These are phyloP conservation scores for Aspergillus sergii DNA, from an alignment of 2,329 filamentous ascomycete species.

Conservation along the genomic window DNA sequence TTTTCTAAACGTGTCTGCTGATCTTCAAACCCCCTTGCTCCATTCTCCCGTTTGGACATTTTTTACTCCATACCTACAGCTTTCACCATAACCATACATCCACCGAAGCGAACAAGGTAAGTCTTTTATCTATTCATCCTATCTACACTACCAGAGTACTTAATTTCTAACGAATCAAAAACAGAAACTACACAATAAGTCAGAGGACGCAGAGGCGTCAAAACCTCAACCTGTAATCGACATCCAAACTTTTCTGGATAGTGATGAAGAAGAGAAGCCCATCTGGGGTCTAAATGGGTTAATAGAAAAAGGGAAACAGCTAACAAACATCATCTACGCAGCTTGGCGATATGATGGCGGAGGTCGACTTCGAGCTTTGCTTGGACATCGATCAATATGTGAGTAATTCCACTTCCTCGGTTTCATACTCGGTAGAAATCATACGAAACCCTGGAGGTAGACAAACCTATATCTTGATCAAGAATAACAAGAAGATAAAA, in stretches of 20 bases:
- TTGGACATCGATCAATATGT: slow-evolving; percentile 18
- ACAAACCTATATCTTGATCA: neutral
- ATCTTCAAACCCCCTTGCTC: neutral
- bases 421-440: neutral
- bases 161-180: neutral
- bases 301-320: neutral
- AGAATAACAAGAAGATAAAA: neutral
- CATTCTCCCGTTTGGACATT: neutral
- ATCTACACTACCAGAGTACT: neutral
- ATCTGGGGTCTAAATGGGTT: too few species aligned
- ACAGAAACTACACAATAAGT: neutral
- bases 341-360: slow-evolving; percentile 19
- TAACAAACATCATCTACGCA: neutral
- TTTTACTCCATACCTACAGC: neutral
- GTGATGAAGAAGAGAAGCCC: neutral
- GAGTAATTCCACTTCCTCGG: slow-evolving; percentile 2
- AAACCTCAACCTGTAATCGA: neutral
- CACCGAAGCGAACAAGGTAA: neutral
- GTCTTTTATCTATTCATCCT: neutral
- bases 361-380: slow-evolving; percentile 25
- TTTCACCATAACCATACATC: neutral
- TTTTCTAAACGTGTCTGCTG: neutral
- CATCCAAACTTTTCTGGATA: neutral
- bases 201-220: neutral
- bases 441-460: neutral